Percentiles rank a stretch among this genome's conserved stretches.
phyloP scores from a whole-genome alignment of 208 protist species.

The Acanthamoeba castellanii region DNA sequence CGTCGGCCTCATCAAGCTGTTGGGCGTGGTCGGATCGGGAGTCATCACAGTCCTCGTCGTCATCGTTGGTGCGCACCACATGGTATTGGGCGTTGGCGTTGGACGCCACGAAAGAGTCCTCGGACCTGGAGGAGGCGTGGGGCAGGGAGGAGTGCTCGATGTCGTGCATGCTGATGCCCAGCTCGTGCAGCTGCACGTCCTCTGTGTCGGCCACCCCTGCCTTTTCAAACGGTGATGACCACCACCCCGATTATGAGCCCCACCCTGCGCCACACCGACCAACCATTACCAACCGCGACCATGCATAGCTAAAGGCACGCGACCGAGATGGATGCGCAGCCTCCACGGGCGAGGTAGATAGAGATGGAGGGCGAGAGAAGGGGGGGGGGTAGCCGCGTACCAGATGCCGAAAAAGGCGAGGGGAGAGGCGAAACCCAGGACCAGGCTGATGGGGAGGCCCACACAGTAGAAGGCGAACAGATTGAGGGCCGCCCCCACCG shows the following conservation, averaged over 20 bases:
- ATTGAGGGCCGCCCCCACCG: slow-evolving; percentile 22
- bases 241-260: slow-evolving; percentile 2
- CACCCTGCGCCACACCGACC: background rate
- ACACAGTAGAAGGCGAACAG: slow-evolving; percentile 16
- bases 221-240: background rate
- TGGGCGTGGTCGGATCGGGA: no score
- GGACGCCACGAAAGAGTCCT: no score
- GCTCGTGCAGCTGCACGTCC: background rate
- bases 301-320: background rate
- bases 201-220: background rate
- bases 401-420: slow-evolving; percentile 61
- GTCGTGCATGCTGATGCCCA: background rate
- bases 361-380: background rate
- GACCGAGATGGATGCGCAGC: no score
- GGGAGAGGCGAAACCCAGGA: slow-evolving; percentile 19
- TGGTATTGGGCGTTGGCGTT: no score
- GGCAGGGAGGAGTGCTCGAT: no score
- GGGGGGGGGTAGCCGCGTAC: background rate
- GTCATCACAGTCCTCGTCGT: no score
- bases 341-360: no score
- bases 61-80: no score
- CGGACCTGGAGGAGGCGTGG: no score
- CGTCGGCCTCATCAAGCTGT: no score
- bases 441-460: slow-evolving; percentile 31
- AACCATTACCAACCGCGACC: background rate